Conservation (phyloP, 2,329 filamentous ascomycete species). For the Pseudogymnoascus sp. region DNA sequence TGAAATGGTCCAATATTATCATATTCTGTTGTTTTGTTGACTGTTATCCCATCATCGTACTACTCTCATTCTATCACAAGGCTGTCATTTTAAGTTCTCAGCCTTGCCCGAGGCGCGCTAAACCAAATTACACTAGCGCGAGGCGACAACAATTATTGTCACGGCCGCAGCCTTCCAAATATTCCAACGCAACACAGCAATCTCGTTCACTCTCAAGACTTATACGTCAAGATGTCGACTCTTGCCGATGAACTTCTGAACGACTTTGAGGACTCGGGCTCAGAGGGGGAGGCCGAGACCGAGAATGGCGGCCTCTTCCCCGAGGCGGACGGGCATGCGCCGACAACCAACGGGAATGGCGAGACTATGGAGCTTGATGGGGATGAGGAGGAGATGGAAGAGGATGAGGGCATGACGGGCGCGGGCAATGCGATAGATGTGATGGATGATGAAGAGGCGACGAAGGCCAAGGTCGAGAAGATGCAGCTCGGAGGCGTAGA, state of each 20-base stretch:
- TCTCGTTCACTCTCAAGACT: constrained; percentile 4
- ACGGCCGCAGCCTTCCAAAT: constrained; percentile 14
- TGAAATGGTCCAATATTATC: not conserved
- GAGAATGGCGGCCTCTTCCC: constrained; percentile 43
- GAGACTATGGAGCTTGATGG: constrained; percentile 52
- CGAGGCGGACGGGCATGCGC: constrained; percentile 33
- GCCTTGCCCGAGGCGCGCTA: constrained; percentile 7
- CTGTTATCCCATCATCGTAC: not conserved
- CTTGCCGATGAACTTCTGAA: constrained; percentile 88
- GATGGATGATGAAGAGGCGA: constrained; percentile 59
- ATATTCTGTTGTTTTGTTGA: not conserved
- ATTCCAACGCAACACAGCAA: constrained; percentile 14
- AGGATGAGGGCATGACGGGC: constrained; percentile 53
- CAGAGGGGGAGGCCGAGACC: constrained; percentile 62
- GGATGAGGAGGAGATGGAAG: constrained; percentile 53
- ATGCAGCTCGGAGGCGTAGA: constrained; percentile 68
- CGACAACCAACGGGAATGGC: constrained; percentile 26
- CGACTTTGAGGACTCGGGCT: constrained; percentile 81
- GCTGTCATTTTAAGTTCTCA: not conserved
- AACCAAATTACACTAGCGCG: constrained; percentile 1
- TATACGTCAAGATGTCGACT: constrained; percentile 62
- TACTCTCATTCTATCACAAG: not conserved
- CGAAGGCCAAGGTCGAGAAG: constrained; percentile 75
- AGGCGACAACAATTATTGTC: constrained; percentile 9
- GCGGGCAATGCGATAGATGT: constrained; percentile 42